phyloP scores from a whole-genome alignment of 371 early-diverging fungal genomes.

The Chytridium lagenaria region DNA sequence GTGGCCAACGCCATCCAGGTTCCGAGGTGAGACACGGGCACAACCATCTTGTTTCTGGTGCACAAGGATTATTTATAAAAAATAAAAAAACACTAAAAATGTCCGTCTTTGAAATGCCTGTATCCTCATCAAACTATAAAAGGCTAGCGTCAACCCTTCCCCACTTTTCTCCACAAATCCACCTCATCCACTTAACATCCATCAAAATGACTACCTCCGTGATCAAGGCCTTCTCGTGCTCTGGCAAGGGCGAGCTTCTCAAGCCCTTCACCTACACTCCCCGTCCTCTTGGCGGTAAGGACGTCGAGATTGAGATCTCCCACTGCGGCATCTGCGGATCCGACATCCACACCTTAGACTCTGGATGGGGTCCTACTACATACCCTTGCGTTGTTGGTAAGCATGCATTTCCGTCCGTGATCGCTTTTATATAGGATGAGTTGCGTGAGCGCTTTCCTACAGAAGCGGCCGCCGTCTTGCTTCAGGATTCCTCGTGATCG shows the following conservation, averaged over 20 bases:
- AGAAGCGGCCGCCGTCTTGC: slow-evolving; percentile 21
- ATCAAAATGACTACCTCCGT: slow-evolving; percentile 1
- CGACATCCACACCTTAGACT: slow-evolving; percentile 37
- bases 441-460: slow-evolving; percentile 4
- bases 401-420: slow-evolving; percentile 15
- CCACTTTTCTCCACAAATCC: too few relatives aligned
- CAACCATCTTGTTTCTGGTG: too few relatives aligned
- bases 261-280: slow-evolving; percentile 35
- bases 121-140: too few relatives aligned
- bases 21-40: too few relatives aligned
- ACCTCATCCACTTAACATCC: not conserved
- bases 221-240: slow-evolving; percentile 20
- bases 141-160: too few relatives aligned
- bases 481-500: not conserved
- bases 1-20: too few relatives aligned
- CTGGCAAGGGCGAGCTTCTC: slow-evolving; percentile 22
- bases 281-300: slow-evolving; percentile 44
- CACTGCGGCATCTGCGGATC: slow-evolving; percentile 50
- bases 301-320: slow-evolving; percentile 62
- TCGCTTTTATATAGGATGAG: slow-evolving; percentile 1
- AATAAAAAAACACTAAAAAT: too few relatives aligned
- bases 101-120: too few relatives aligned
- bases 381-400: slow-evolving; percentile 54
- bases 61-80: too few relatives aligned
- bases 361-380: slow-evolving; percentile 67